Base-by-base conservation (phyloP, 148 eudicot species). In the Hydrangea macrophylla region DNA sequence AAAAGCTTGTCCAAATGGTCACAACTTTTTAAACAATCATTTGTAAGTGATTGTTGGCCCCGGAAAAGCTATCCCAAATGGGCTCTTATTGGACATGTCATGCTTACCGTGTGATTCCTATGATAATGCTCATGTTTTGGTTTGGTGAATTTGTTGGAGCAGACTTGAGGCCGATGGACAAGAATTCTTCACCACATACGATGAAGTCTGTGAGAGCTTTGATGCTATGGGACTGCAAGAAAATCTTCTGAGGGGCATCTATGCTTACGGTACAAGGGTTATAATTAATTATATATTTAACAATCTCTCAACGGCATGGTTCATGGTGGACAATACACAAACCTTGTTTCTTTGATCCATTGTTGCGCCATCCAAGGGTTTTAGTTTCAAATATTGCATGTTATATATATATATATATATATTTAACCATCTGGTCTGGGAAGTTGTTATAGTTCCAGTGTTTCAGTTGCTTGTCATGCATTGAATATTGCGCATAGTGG, bases 141-240 rank as follows among this genome's bases (percentile, higher is more conserved):
- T 67, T 67, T 25, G 25, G 33, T 65, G 15, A 56, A 44, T 72
- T 66, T 22, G 31, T 67, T 53, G 31, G 50, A 10, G 15, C 79
- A 79, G 82, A 42, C 76, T 70, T 44, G 75, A 36, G 24, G 33
- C 55, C 62, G 82, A 71, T 48, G 82, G 73, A 28, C 68, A 75
- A 40, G 82, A 71, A 22, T 75, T 75, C 70, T 79, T 75, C 73
- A 71, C 74, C 5, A 13, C 61, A 31, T 74, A 61, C 45, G 78
- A 79, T 67, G 82, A 79, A 63, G 82, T 75, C n/a, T 58, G 67
- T 45, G 79, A 75, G n/a, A 79, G 79, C 28, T 75, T 79, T 44
- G 82, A 79, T 64, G 76, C 76, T 28, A 79, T 79, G 82, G 82
- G 82, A 55, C 68, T 79, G 62, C 75, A 67, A 56, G 79, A 75